Base-by-base conservation (phyloP, 805 yeast genomes). In the Saccharomycopsis schoenii region DNA sequence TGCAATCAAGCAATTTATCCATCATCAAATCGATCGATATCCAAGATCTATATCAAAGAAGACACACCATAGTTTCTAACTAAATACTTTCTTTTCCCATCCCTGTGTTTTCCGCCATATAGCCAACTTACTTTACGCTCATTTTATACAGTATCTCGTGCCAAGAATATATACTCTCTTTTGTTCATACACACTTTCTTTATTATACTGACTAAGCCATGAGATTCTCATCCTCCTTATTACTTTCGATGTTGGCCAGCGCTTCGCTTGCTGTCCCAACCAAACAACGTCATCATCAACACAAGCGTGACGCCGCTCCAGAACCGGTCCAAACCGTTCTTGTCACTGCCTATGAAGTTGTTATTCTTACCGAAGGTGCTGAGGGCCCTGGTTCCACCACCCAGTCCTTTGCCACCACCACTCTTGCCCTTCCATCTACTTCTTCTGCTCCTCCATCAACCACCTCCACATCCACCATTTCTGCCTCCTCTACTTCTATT, bases 401-500 rank as follows among this genome's bases (percentile, higher is more conserved):
- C n/a, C 52, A 47, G 21, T 47, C 52, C 4, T 47, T 9, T 24
- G 52, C 52, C n/a, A 47, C 52, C 10, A 47, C 52, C 29, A 47
- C 52, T 14, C 52, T 47, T 47, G 19, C 52, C 15, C 29, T 24
- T 3, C 21, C 52, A 37, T 11, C 15, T 9, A 37, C 41, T 12
- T 24, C 50, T 17, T 42, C 50, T 12, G 21, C 50, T n/a, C 50
- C 17, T 17, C 25, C 50, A 17, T 19, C 17, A 4, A 10, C 24
- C 42, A 55, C 71, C 62, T 34, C 77, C 40, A 61, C 80, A 19
- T 60, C 77, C n/a, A 64, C 69, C 57, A 24, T 70, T 29, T 66
- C 72, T 39, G 15, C 75, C 36, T 77, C 40, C 37, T 74, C 41
- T 15, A 58, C 72, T 24, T 65, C 76, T 39, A 21, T 24, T 12